Percentiles rank a stretch among this genome's conserved stretches.
Conservation (phyloP, 1,284 basidiomycete species). For the Apiotrichum laibachii region DNA sequence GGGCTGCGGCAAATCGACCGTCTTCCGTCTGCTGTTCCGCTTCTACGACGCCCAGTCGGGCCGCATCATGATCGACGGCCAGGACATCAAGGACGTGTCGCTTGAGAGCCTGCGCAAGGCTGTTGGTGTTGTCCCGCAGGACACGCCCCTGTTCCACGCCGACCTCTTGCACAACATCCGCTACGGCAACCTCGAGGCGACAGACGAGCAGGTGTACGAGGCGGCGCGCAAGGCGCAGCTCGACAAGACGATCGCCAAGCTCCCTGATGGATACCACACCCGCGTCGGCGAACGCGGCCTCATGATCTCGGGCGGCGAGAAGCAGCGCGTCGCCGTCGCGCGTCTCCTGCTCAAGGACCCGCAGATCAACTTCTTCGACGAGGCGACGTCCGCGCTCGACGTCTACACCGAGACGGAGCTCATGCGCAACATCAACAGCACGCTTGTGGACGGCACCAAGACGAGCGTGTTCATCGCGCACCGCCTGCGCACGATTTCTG, state of each 20-base stretch:
- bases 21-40: conserved; percentile 88
- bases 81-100: conserved; percentile 74
- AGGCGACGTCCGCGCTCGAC: conserved; percentile 95
- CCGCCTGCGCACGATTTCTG: conserved; percentile 81
- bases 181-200: conserved; percentile 85
- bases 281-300: conserved; percentile 93
- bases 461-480: conserved; percentile 97
- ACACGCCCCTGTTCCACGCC: conserved; percentile 94
- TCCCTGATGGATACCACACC: conserved; percentile 84
- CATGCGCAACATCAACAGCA: conserved; percentile 88
- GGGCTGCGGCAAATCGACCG: conserved; percentile 96
- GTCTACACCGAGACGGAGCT: conserved; percentile 90
- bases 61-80: conserved; percentile 70
- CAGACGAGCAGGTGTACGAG: conserved; percentile 80
- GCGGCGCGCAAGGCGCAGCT: conserved; percentile 85
- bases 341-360: conserved; percentile 90
- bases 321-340: conserved; percentile 92
- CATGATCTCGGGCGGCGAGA: conserved; percentile 98
- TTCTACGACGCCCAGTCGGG: conserved; percentile 87
- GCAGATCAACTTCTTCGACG: conserved; percentile 93
- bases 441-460: conserved; percentile 69
- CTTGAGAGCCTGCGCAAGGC: conserved; percentile 68
- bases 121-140: conserved; percentile 95
- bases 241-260: conserved; percentile 69
- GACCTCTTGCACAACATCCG: conserved; percentile 92